Conservation (phyloP, 1,284 basidiomycete genomes). For the Moesziomyces antarcticus region DNA sequence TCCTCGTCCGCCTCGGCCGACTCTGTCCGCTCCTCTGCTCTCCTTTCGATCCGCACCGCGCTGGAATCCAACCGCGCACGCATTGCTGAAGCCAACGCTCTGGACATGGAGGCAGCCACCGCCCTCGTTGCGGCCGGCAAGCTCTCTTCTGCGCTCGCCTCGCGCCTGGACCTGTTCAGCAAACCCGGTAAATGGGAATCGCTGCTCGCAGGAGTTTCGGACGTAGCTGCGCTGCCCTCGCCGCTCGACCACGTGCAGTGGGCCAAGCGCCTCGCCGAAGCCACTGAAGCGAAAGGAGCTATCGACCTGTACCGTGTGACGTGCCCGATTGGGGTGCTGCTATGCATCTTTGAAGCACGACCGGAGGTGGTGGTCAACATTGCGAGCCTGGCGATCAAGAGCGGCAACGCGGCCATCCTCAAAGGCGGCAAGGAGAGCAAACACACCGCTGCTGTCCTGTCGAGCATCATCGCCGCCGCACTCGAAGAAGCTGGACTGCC, state of each 20-base stretch:
- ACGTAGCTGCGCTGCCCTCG: slow-evolving; percentile 85
- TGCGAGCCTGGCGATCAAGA: slow-evolving; percentile 93
- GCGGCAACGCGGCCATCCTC: slow-evolving; percentile 74
- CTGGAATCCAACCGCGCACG: slow-evolving; percentile 47
- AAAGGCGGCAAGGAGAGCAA: slow-evolving; percentile 64
- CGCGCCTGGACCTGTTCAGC: slow-evolving; percentile 84
- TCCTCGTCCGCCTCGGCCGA: slow-evolving; percentile 41
- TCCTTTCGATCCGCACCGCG: slow-evolving; percentile 46
- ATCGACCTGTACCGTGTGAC: slow-evolving; percentile 92
- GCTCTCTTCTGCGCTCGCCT: slow-evolving; percentile 83
- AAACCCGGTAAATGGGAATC: slow-evolving; percentile 88
- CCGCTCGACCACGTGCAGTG: slow-evolving; percentile 89
- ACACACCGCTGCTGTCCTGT: slow-evolving; percentile 50
- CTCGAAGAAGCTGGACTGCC: slow-evolving; percentile 76
- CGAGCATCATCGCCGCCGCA: slow-evolving; percentile 78
- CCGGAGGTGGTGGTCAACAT: slow-evolving; percentile 99
- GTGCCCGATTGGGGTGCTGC: slow-evolving; percentile 94
- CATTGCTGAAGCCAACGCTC: slow-evolving; percentile 55
- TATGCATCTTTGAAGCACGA: slow-evolving; percentile 97
- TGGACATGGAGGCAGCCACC: slow-evolving; percentile 72
- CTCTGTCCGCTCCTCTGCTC: slow-evolving; percentile 34
- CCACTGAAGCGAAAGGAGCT: slow-evolving; percentile 70
- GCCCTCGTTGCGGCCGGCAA: slow-evolving; percentile 81
- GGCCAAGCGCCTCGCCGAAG: slow-evolving; percentile 80
- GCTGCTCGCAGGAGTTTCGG: slow-evolving; percentile 88